Conservation (phyloP, 257 asterid species). For the Solanum lycopersicoides region DNA sequence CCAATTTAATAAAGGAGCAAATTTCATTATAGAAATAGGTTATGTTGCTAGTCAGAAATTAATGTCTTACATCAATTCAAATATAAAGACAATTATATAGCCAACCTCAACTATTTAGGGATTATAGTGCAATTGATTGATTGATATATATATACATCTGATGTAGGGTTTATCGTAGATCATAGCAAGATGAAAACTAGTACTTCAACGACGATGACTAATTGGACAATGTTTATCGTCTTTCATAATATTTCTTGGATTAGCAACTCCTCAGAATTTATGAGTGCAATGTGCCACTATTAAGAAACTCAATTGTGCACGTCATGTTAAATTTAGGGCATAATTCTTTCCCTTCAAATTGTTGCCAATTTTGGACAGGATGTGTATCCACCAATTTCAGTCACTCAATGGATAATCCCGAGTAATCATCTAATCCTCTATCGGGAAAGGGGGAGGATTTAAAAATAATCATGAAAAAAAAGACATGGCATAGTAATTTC, state of each 20-base stretch:
- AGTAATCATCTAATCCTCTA: not conserved
- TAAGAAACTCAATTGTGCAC: not conserved
- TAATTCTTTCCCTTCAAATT: not conserved
- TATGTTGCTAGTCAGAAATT: not conserved
- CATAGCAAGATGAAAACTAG: not conserved
- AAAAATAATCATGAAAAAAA: not conserved
- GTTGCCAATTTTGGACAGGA: not conserved
- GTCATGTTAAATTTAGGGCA: not conserved
- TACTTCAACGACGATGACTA: not conserved
- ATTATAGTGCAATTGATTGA: not conserved
- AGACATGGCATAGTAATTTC: not conserved
- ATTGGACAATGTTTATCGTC: not conserved
- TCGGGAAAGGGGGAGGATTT: not conserved
- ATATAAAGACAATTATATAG: not conserved
- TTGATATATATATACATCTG: not conserved
- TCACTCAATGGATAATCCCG: not conserved
- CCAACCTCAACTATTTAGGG: not conserved
- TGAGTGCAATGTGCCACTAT: not conserved
- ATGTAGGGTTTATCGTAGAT: not conserved
- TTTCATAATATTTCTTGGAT: not conserved
- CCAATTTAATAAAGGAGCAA: not conserved
- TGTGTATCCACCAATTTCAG: not conserved
- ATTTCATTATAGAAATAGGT: not conserved
- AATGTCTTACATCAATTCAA: not conserved
- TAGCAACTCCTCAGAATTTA: not conserved